Conservation (phyloP, 2,329 filamentous ascomycete species). For the Pseudocercospora crystallina region DNA sequence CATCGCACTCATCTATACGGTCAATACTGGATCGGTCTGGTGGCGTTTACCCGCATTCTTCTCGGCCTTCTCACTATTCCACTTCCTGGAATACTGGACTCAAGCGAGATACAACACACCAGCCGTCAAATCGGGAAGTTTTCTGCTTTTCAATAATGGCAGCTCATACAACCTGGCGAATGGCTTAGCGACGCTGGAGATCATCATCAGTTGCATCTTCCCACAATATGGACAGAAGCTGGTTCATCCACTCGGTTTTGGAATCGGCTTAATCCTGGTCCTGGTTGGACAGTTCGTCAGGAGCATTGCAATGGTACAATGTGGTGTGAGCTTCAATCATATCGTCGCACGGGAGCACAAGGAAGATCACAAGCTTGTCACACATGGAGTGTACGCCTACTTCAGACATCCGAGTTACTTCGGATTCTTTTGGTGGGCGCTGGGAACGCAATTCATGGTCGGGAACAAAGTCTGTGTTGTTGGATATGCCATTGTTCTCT, state of each 20-base stretch:
- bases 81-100: constrained; percentile 94
- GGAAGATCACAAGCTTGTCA: constrained; percentile 77
- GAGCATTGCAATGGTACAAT: constrained; percentile 83
- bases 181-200: constrained; percentile 70
- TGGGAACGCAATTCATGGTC: constrained; percentile 89
- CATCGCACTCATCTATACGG: constrained; percentile 29
- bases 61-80: constrained; percentile 70
- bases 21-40: constrained; percentile 22
- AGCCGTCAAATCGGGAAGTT: constrained; percentile 70
- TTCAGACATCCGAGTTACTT: constrained; percentile 92
- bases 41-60: constrained; percentile 67
- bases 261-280: constrained; percentile 64
- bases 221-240: constrained; percentile 21
- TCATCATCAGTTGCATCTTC: constrained; percentile 54
- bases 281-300: constrained; percentile 71
- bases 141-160: constrained; percentile 83
- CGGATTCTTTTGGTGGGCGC: constrained; percentile 96
- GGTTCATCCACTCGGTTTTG: constrained; percentile 53
- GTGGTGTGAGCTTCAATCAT: constrained; percentile 87
- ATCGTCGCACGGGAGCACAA: constrained; percentile 70
- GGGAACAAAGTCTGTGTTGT: constrained; percentile 79
- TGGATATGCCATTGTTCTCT: constrained; percentile 73
- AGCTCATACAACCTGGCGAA: constrained; percentile 82
- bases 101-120: constrained; percentile 82
- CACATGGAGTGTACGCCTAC: constrained; percentile 71